Percentiles rank a stretch among this genome's conserved stretches.
These are phyloP conservation scores for Podaxis rugospora DNA, from an alignment of 768 basidiomycete species.

Conservation along the genomic window DNA sequence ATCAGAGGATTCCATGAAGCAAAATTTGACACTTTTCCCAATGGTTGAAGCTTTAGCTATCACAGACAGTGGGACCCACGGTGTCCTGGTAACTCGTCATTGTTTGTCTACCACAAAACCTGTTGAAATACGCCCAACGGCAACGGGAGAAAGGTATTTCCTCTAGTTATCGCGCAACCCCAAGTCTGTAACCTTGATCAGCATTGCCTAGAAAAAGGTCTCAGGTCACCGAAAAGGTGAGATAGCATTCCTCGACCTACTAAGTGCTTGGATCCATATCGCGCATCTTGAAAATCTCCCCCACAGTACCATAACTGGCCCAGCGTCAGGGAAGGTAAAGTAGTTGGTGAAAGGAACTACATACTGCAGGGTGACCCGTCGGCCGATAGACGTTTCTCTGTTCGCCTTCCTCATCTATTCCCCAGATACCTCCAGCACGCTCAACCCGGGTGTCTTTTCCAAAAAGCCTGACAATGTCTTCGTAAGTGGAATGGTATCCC, in stretches of 20 bases:
- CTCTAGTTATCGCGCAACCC: neutral
- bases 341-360: constrained; percentile 5
- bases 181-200: constrained; percentile 1
- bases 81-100: no score
- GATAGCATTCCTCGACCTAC: constrained; percentile 17
- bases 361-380: constrained; percentile 37
- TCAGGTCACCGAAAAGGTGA: neutral
- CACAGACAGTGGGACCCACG: no score
- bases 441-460: constrained; percentile 28
- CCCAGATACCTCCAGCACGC: constrained; percentile 29
- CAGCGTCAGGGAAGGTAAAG: neutral
- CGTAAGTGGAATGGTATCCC: constrained; percentile 17
- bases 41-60: no score
- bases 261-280: constrained; percentile 32
- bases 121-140: no score
- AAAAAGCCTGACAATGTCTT: constrained; percentile 26
- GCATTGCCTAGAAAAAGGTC: neutral
- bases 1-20: no score
- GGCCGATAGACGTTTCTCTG: constrained; percentile 31
- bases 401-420: constrained; percentile 40
- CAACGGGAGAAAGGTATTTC: no score
- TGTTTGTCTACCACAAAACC: no score
- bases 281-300: constrained; percentile 29
- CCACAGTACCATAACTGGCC: constrained; percentile 35
- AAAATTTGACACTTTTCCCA: no score